phyloP scores from a whole-genome alignment of 345 rosid species.

The Schrenkiella parvula region DNA sequence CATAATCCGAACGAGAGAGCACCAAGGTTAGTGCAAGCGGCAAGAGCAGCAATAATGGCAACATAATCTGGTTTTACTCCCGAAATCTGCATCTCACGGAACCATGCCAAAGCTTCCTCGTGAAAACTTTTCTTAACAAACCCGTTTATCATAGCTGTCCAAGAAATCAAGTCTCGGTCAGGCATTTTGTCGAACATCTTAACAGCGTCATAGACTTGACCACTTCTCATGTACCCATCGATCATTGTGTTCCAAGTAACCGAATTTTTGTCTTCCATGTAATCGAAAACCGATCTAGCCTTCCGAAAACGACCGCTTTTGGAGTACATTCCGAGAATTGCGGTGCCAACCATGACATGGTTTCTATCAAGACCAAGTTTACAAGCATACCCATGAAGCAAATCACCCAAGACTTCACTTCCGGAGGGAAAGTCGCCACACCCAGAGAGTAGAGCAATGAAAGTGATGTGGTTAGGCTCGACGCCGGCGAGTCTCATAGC shows the following conservation, averaged over 20 bases:
- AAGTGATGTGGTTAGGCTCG: conserved; percentile 63
- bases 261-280: conserved; percentile 44
- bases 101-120: conserved; percentile 55
- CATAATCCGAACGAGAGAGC: conserved; percentile 53
- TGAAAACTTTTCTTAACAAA: conserved; percentile 45
- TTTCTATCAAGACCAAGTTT: conserved; percentile 49
- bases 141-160: conserved; percentile 80
- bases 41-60: conserved; percentile 51
- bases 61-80: conserved; percentile 57
- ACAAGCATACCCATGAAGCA: conserved; percentile 55
- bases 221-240: conserved; percentile 53
- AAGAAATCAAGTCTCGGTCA: conserved; percentile 48
- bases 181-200: conserved; percentile 63
- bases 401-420: conserved; percentile 40
- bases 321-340: conserved; percentile 56
- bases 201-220: conserved; percentile 40
- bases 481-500: conserved; percentile 54
- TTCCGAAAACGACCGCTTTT: conserved; percentile 40
- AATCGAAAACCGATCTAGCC: conserved; percentile 56
- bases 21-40: conserved; percentile 60
- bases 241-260: conserved; percentile 79
- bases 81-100: conserved; percentile 60
- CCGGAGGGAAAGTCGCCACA: conserved; percentile 42
- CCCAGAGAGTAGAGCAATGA: conserved; percentile 50
- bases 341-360: conserved; percentile 69